Evolutionary conservation across 805 yeast species (phyloP).

Genomic region (Teunomyces atbi): DNA sequence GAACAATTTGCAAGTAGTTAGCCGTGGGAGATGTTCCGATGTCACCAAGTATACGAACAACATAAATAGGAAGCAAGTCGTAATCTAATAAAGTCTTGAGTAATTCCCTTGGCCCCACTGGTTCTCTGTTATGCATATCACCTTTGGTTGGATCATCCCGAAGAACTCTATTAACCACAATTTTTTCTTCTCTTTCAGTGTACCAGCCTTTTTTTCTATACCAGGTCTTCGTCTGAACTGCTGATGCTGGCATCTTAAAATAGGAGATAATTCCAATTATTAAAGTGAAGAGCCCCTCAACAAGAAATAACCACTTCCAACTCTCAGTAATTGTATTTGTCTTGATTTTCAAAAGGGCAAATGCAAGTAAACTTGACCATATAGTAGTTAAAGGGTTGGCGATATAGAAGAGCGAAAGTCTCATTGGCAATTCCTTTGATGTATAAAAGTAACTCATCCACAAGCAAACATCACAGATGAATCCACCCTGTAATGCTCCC

Average conservation of each 20-base stretch:
- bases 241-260: conserved; percentile 52
- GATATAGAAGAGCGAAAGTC: conserved; percentile 24
- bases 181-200: conserved; percentile 25
- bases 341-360: conserved; percentile 17
- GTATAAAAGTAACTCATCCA: conserved; percentile 39
- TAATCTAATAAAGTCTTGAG: conserved; percentile 20
- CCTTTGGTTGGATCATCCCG: conserved; percentile 32
- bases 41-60: conserved; percentile 21
- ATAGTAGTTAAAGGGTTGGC: conserved; percentile 20
- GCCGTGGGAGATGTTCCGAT: conserved; percentile 17
- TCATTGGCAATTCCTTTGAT: conserved; percentile 24
- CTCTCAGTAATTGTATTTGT: conserved; percentile 16
- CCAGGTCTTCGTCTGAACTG: conserved; percentile 29
- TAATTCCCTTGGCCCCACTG: conserved; percentile 19
- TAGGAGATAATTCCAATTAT: conserved; percentile 18
- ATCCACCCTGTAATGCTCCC: conserved; percentile 36
- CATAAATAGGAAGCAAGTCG: conserved; percentile 28
- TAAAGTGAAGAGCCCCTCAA: conserved; percentile 22
- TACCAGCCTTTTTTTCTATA: conserved; percentile 25
- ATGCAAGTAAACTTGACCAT: conserved; percentile 19
- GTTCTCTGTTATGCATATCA: conserved; percentile 30
- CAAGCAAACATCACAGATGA: conserved; percentile 28
- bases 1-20: conserved; percentile 11
- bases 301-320: conserved; percentile 25
- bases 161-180: conserved; percentile 28